These are phyloP conservation scores for Phytophthora hibernalis DNA, from an alignment of 352 stramenopile species.

Conservation along the genomic window DNA sequence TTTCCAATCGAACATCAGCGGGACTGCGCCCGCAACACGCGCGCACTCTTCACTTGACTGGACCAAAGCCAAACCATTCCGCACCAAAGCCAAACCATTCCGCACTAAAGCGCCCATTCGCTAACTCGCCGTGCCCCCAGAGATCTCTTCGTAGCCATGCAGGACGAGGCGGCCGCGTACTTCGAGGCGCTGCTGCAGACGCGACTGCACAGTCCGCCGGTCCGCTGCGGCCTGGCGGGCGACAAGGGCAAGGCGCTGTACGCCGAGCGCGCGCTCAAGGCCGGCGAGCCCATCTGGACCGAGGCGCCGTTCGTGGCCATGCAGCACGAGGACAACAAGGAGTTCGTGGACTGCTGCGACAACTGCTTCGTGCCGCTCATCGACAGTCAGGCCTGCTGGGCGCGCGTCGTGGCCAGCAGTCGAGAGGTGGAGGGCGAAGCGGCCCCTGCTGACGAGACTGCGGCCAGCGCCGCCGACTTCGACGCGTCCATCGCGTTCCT, in stretches of 20 bases:
- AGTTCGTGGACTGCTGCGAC: conserved; percentile 81
- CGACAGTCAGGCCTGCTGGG: conserved; percentile 66
- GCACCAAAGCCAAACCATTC: too few species aligned
- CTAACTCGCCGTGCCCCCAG: conserved; percentile 4
- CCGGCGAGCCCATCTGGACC: conserved; percentile 79
- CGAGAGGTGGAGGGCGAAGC: conserved; percentile 50
- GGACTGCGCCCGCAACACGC: conserved; percentile 17
- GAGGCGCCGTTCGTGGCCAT: conserved; percentile 77
- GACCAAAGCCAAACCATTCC: too few species aligned
- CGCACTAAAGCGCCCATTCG: conserved; percentile 17
- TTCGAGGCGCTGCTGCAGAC: conserved; percentile 67
- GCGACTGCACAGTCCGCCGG: conserved; percentile 58
- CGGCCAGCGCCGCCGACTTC: conserved; percentile 59
- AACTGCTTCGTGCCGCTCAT: conserved; percentile 84
- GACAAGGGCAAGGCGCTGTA: conserved; percentile 83
- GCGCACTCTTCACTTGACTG: conserved; percentile 6
- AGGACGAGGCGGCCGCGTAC: conserved; percentile 60
- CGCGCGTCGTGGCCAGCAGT: conserved; percentile 52
- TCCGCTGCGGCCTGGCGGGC: conserved; percentile 55
- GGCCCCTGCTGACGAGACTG: conserved; percentile 51
- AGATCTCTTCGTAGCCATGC: conserved; percentile 26
- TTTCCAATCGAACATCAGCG: conserved; percentile 35
- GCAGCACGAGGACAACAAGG: conserved; percentile 76
- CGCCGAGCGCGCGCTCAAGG: conserved; percentile 55
- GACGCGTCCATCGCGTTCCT: conserved; percentile 64